phyloP scores from a whole-genome alignment of 495 filamentous ascomycete genomes.

The Trichoderma reesei region DNA sequence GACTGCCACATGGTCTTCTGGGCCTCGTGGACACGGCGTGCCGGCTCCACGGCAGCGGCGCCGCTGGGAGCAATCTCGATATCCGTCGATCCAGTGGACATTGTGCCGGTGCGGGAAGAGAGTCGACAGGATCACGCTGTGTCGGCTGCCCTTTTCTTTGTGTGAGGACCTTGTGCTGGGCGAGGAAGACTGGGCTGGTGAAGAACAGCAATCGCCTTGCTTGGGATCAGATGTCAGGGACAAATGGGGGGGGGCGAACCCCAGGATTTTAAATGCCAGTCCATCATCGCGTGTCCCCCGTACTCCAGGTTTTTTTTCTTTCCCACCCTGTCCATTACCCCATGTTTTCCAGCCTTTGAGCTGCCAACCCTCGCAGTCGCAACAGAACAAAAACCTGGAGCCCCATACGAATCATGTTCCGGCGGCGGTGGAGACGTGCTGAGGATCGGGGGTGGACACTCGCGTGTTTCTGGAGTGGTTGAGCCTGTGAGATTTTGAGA shows the following conservation, averaged over 20 bases:
- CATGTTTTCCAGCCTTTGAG: background rate
- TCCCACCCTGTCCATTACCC: background rate
- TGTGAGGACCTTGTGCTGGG: background rate
- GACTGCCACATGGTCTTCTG: conserved; percentile 26
- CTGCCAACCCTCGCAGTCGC: background rate
- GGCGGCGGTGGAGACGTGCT: background rate
- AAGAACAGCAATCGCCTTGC: too few species aligned
- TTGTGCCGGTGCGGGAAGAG: background rate
- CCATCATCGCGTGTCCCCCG: background rate
- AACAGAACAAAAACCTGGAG: background rate
- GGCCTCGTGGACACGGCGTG: background rate
- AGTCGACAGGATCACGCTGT: too few species aligned
- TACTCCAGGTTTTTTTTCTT: background rate
- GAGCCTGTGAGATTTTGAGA: background rate
- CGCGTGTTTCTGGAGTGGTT: background rate
- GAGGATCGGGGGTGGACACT: background rate
- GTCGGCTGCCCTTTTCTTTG: too few species aligned
- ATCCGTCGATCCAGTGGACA: conserved; percentile 1
- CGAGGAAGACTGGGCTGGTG: background rate
- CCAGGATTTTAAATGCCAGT: background rate
- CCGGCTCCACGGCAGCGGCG: conserved; percentile 6
- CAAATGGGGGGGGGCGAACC: background rate
- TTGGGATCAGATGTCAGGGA: background rate
- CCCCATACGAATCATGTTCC: conserved; percentile 6
- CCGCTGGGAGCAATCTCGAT: conserved; percentile 7